Evolutionary conservation across 129 eudicot genomes (phyloP), one percentile per base, ranked within the genome.

Genomic region (Saussurea involucrata): DNA sequence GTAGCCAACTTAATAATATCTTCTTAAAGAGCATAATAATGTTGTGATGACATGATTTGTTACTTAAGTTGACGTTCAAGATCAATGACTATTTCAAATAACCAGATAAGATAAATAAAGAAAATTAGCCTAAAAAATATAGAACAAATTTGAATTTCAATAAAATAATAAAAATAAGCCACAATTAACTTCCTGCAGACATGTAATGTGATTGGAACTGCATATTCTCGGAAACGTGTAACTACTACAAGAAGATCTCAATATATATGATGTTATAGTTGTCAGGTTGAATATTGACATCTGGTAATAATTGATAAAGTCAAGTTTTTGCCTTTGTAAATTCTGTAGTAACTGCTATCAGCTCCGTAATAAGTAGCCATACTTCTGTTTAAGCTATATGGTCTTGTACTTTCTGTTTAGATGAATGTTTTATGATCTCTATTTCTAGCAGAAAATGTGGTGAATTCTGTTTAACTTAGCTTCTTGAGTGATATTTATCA

Each of bases 351-450:
- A 13, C 71, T 34, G 28, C 66, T 55, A 34, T 55, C 58, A 58
- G 46, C 21, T 73, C 57, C 33, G 2, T 64, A 29, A 60, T 67
- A 28, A 12, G 57, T 53, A 29, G 57, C 24, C 21, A 18, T 11
- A 66, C 66, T 44, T 76, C 12, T 37, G 5, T 3, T 18, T 65
- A 64, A 69, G 42, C 67, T 74, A 75, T 17, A 63, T n/a, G 28
- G 36, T 37, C 21, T 40, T 74, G 17, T 49, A 49, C 34, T 60
- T 33, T 73, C 68, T 33, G 67, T 22, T 67, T 32, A 67, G 22
- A 76, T 53, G 74, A 68, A 53, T 68, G 53, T 63, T 71, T 78
- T 63, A 28, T 63, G 12, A 71, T 44, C 34, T 27, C 72, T 44
- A 29, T 29, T 69, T 72, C 17, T 18, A 24, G 65, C 20, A 44